phyloP scores from a whole-genome alignment of 805 yeast species.

The Spathaspora boniae region DNA sequence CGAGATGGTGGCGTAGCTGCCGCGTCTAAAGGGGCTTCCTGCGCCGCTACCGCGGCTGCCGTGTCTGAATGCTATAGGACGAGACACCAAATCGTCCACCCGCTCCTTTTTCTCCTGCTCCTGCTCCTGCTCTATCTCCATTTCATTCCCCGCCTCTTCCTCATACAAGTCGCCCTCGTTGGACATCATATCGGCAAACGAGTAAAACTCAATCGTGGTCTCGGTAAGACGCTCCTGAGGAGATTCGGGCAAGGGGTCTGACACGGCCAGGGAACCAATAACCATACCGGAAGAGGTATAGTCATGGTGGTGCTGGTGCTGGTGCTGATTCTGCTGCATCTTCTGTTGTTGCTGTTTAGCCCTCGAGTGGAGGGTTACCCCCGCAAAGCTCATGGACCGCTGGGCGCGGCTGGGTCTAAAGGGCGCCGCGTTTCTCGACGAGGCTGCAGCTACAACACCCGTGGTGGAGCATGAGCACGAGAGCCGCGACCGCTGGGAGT shows the following conservation, averaged over 20 bases:
- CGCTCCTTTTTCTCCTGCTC: background rate
- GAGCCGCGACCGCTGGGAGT: background rate
- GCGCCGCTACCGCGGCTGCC: background rate
- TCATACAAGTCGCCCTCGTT: constrained; percentile 15
- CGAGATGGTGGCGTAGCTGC: constrained; percentile 17
- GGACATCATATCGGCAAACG: constrained; percentile 28
- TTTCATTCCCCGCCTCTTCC: constrained; percentile 1
- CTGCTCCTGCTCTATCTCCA: background rate
- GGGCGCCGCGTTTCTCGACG: constrained; percentile 1
- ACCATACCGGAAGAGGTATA: too few relatives aligned
- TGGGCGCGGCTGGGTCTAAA: constrained; percentile 1
- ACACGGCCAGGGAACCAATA: too few relatives aligned
- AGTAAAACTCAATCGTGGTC: constrained; percentile 27
- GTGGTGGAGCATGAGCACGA: constrained; percentile 1
- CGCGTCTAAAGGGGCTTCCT: constrained; percentile 5
- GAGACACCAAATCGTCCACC: background rate
- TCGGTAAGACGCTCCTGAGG: too few relatives aligned
- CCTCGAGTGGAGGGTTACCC: constrained; percentile 6
- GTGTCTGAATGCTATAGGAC: background rate
- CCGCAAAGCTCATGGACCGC: constrained; percentile 8
- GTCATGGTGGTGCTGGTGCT: too few relatives aligned
- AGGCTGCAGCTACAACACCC: background rate
- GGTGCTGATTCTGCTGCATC: too few relatives aligned
- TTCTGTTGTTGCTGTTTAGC: too few relatives aligned
- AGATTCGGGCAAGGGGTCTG: too few relatives aligned